Percentiles rank a stretch among this genome's conserved stretches.
phyloP scores from a whole-genome alignment of 306 rosid genomes.

The Vicia faba region DNA sequence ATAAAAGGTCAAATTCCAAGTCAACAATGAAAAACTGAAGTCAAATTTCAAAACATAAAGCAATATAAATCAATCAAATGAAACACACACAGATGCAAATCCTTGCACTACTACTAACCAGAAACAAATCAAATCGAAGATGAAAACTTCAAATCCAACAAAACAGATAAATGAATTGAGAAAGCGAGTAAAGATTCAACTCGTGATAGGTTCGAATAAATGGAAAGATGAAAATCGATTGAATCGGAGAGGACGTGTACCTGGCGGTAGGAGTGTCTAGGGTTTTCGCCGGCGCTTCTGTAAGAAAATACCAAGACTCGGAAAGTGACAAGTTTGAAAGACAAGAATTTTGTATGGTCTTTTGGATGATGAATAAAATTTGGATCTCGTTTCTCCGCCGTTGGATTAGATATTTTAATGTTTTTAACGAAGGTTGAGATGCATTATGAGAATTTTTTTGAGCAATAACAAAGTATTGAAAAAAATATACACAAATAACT shows the following conservation, averaged over 20 bases:
- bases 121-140: constrained; percentile 33
- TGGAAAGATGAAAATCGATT: neutral
- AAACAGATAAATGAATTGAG: neutral
- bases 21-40: constrained; percentile 25
- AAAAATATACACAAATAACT: no score
- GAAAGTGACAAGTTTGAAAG: neutral
- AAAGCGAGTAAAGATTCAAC: neutral
- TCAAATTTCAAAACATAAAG: constrained; percentile 25
- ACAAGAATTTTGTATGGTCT: neutral
- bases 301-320: neutral
- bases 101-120: neutral
- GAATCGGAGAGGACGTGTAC: neutral
- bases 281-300: constrained; percentile 24
- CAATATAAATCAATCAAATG: constrained; percentile 24
- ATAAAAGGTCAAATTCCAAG: constrained; percentile 9
- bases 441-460: no score
- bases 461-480: no score
- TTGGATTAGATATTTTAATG: constrained; percentile 22
- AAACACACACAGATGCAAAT: constrained; percentile 7
- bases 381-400: neutral
- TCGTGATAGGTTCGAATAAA: neutral
- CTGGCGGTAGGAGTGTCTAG: constrained; percentile 11
- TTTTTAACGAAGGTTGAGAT: constrained; percentile 1
- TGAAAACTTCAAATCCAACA: neutral
- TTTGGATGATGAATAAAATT: neutral